A percentile compares a stretch with the other conserved stretches of the same genome.
These are phyloP conservation scores for Dichotomopilus funicola DNA, from an alignment of 2,329 filamentous ascomycete genomes.

Conservation along the genomic window DNA sequence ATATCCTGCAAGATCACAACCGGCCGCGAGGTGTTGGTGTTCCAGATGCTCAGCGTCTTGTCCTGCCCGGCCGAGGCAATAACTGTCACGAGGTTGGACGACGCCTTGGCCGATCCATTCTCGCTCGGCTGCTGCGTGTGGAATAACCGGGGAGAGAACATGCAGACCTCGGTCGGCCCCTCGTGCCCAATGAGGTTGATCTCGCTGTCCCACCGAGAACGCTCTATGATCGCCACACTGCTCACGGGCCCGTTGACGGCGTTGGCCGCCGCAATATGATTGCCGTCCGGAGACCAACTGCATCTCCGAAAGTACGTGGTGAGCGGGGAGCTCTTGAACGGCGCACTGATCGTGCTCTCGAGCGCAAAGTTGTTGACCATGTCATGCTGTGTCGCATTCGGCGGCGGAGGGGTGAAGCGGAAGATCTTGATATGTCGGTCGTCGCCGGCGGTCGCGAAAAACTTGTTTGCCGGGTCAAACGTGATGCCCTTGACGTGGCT, in stretches of 20 bases:
- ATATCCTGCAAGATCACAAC: constrained; percentile 87
- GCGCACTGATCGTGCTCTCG: constrained; percentile 81
- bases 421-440: constrained; percentile 96
- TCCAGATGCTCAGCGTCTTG: constrained; percentile 95
- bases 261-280: constrained; percentile 94
- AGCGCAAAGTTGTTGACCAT: constrained; percentile 95
- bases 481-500: constrained; percentile 98
- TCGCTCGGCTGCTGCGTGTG: constrained; percentile 60
- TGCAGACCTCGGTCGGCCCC: constrained; percentile 92
- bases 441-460: constrained; percentile 96
- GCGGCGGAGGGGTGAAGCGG: constrained; percentile 81
- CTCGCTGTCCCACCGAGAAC: constrained; percentile 87
- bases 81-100: constrained; percentile 66
- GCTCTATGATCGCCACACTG: constrained; percentile 91
- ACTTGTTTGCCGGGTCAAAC: constrained; percentile 97
- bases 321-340: constrained; percentile 84
- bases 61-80: constrained; percentile 96
- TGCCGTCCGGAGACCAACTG: constrained; percentile 96
- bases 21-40: constrained; percentile 87
- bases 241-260: constrained; percentile 96
- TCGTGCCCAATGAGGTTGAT: constrained; percentile 98
- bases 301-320: constrained; percentile 96
- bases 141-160: constrained; percentile 91
- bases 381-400: constrained; percentile 89
- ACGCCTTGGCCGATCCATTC: constrained; percentile 42